phyloP scores from a whole-genome alignment of 225 moss, liverwort and hornwort species.

The Marchantia paleacea region DNA sequence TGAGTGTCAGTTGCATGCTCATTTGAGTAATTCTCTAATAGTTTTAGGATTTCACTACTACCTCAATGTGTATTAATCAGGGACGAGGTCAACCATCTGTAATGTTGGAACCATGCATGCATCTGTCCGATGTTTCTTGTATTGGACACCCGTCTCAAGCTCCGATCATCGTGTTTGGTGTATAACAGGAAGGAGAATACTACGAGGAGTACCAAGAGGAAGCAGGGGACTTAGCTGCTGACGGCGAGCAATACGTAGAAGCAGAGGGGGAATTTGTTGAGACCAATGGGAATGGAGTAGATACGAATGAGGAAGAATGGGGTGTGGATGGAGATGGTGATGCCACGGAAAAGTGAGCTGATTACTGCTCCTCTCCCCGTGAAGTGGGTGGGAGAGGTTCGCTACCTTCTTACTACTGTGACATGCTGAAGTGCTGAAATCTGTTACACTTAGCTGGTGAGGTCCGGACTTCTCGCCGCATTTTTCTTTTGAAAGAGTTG shows the following conservation, averaged over 20 bases:
- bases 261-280: constrained; percentile 61
- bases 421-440: constrained; percentile 2
- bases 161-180: not conserved
- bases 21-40: not conserved
- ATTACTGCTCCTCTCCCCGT: not conserved
- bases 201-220: constrained; percentile 62
- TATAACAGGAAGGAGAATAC: constrained; percentile 53
- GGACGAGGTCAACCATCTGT: not conserved
- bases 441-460: constrained; percentile 5
- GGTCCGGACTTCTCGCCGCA: constrained; percentile 14
- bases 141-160: not conserved
- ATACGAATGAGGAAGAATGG: constrained; percentile 56
- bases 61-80: too few species aligned
- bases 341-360: constrained; percentile 17
- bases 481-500: constrained; percentile 24
- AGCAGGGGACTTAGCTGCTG: constrained; percentile 28
- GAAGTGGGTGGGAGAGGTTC: constrained; percentile 4
- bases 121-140: not conserved
- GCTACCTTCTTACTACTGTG: not conserved
- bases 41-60: too few species aligned
- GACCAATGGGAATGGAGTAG: constrained; percentile 36
- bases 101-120: not conserved
- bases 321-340: constrained; percentile 41
- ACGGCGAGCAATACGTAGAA: constrained; percentile 44
- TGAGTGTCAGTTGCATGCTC: not conserved